phyloP scores from a whole-genome alignment of 2,329 filamentous ascomycete genomes.

The Neopestalotiopsis sp. region DNA sequence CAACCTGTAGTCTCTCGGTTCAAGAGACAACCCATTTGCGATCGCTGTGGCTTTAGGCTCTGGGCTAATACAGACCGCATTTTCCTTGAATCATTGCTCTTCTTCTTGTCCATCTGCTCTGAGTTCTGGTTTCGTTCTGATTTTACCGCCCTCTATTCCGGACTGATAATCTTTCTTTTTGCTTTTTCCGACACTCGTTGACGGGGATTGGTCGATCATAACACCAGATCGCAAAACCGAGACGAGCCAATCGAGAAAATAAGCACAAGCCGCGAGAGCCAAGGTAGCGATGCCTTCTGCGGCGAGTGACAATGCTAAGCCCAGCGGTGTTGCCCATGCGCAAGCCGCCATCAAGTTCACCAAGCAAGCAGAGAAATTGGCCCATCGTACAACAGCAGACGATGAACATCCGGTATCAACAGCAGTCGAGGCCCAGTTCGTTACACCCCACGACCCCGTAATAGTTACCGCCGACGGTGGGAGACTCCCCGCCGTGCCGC shows the following conservation, averaged over 20 bases:
- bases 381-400: constrained; percentile 41
- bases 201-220: background rate
- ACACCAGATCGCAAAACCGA: background rate
- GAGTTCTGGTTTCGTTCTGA: background rate
- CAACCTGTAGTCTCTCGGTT: background rate
- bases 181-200: background rate
- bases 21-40: background rate
- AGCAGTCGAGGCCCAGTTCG: constrained; percentile 66
- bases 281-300: constrained; percentile 25
- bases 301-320: constrained; percentile 25
- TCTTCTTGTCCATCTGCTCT: background rate
- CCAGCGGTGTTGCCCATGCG: constrained; percentile 31
- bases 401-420: constrained; percentile 43
- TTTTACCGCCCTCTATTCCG: background rate
- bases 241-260: background rate
- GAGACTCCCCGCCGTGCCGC: constrained; percentile 70
- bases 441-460: constrained; percentile 74
- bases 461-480: constrained; percentile 71
- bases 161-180: background rate
- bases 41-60: background rate
- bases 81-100: background rate
- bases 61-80: constrained; percentile 5
- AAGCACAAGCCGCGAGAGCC: background rate
- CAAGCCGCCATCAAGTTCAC: constrained; percentile 60
- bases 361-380: constrained; percentile 65